phyloP scores from a whole-genome alignment of 2,329 filamentous ascomycete genomes.

The Phyllosticta paracitricarpa region DNA sequence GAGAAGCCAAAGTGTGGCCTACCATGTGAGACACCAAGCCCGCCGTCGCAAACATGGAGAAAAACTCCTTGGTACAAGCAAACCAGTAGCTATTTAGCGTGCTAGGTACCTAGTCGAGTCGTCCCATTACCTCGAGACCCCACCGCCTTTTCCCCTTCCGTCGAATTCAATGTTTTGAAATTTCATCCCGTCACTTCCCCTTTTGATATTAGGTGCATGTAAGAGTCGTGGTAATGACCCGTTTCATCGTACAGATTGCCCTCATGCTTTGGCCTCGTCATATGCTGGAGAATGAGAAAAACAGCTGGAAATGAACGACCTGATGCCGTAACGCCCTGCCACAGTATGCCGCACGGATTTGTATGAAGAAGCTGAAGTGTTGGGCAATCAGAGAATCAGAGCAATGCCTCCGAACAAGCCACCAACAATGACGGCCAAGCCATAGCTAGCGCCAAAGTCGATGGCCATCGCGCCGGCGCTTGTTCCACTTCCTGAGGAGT shows the following conservation, averaged over 20 bases:
- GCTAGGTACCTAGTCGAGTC: not conserved
- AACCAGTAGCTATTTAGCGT: not conserved
- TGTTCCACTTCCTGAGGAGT: constrained; percentile 22
- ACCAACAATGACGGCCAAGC: constrained; percentile 43
- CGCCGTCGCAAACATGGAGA: too few species aligned
- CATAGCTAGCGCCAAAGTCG: constrained; percentile 47
- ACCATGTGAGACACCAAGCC: too few species aligned
- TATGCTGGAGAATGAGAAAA: not conserved
- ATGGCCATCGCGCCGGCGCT: constrained; percentile 33
- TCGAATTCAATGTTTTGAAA: not conserved
- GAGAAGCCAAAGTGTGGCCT: too few species aligned
- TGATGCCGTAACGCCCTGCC: not conserved
- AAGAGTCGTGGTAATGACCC: not conserved
- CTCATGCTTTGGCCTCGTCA: not conserved
- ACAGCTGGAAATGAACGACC: not conserved
- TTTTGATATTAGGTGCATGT: not conserved
- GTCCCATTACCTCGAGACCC: not conserved
- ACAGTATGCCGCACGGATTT: not conserved
- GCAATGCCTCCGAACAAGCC: constrained; percentile 51
- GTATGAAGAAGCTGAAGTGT: not conserved
- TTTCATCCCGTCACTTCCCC: not conserved
- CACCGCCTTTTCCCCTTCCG: not conserved
- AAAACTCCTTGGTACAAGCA: too few species aligned
- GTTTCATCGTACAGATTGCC: not conserved
- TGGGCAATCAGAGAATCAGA: constrained; percentile 20